Evolutionary conservation across 202 grass and related monocot species (phyloP).

Genomic region (Digitaria exilis): DNA sequence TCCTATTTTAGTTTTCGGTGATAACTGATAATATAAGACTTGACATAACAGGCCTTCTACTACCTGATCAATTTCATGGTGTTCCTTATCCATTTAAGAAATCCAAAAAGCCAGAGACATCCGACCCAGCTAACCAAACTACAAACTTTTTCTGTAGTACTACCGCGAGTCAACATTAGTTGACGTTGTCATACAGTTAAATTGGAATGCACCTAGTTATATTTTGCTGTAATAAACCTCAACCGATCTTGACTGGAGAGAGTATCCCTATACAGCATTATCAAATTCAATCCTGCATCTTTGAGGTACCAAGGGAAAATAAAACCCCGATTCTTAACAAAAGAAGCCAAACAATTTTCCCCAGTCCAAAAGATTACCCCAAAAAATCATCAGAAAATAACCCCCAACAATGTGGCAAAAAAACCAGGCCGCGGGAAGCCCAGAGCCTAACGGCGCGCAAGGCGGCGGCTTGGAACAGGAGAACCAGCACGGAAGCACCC

Average conservation of each 20-base stretch:
- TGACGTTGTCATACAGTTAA: no score
- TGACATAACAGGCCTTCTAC: neutral
- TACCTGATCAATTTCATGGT: neutral
- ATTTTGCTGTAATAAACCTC: no score
- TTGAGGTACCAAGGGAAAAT: neutral
- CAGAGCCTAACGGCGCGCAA: neutral
- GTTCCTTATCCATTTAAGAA: neutral
- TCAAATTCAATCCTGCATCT: neutral
- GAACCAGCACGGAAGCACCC: neutral
- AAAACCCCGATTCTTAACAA: neutral
- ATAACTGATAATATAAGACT: neutral
- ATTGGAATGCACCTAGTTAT: no score
- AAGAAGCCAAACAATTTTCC: neutral
- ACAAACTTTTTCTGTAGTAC: neutral
- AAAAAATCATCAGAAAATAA: no score
- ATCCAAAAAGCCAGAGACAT: neutral
- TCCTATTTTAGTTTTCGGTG: neutral
- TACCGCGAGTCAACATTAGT: no score
- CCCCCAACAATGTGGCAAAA: neutral
- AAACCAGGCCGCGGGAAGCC: neutral
- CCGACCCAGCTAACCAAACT: neutral
- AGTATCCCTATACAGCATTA: neutral
- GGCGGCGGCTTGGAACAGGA: neutral
- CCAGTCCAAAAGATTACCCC: neutral
- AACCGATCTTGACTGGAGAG: neutral